These are phyloP conservation scores for Rubia tinctorum DNA, from an alignment of 305 asterid species.

Conservation along the genomic window DNA sequence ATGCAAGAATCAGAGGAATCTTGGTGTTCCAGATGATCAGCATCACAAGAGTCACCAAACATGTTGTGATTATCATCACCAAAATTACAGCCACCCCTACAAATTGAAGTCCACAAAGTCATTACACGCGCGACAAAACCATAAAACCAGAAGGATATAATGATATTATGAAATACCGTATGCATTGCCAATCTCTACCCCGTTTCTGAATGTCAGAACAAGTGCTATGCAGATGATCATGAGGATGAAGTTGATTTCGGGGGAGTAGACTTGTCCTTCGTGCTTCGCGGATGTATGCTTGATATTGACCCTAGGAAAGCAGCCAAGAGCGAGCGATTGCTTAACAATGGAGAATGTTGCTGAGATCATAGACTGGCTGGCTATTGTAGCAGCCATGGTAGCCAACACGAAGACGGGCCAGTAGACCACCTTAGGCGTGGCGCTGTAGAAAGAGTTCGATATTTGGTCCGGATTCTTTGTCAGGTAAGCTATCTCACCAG, in stretches of 20 bases:
- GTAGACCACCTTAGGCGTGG: conserved; percentile 22
- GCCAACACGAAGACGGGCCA: conserved; percentile 38
- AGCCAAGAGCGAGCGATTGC: conserved; percentile 35
- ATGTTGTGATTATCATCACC: conserved; percentile 35
- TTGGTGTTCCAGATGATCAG: conserved; percentile 22
- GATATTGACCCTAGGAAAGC: conserved; percentile 33
- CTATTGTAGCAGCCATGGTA: conserved; percentile 27
- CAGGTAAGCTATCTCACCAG: conserved; percentile 35
- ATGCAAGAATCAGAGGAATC: conserved; percentile 17
- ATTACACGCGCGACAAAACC: too few relatives aligned
- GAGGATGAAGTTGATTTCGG: conserved; percentile 29
- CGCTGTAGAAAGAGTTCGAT: conserved; percentile 23
- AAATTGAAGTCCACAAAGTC: neutral
- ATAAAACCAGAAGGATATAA: neutral
- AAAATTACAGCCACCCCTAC: conserved; percentile 35
- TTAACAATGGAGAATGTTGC: conserved; percentile 35
- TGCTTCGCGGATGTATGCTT: conserved; percentile 29
- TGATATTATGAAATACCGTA: conserved; percentile 30
- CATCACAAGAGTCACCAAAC: conserved; percentile 21
- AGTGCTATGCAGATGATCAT: conserved; percentile 30
- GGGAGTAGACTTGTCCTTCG: conserved; percentile 36
- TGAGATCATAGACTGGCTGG: conserved; percentile 42
- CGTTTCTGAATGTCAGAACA: conserved; percentile 26
- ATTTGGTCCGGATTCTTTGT: conserved; percentile 22
- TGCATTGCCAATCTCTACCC: conserved; percentile 33